These are phyloP conservation scores for Serpula lacrymans DNA, from an alignment of 768 basidiomycete species.

Conservation along the genomic window DNA sequence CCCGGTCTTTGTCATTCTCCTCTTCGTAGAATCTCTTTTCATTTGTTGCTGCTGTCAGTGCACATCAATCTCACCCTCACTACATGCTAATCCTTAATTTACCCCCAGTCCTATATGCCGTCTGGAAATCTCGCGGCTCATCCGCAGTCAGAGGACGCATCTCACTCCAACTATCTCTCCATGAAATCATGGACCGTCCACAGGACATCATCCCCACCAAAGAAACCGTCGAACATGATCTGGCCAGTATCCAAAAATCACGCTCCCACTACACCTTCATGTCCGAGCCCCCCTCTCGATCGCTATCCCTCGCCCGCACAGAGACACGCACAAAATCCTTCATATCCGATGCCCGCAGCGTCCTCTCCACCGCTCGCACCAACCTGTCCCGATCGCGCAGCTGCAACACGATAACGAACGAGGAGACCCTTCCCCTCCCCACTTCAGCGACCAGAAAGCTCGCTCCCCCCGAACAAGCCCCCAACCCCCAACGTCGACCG, in stretches of 20 bases:
- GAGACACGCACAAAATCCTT: too few relatives aligned
- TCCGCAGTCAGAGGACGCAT: conserved; percentile 53
- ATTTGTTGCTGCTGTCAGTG: conserved; percentile 58
- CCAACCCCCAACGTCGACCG: conserved; percentile 12
- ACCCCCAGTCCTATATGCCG: conserved; percentile 48
- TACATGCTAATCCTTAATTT: conserved; percentile 7
- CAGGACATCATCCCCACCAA: too few relatives aligned
- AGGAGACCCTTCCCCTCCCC: conserved; percentile 7
- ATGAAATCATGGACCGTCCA: conserved; percentile 30
- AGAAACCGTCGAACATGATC: conserved; percentile 20
- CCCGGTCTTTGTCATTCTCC: conserved; percentile 45
- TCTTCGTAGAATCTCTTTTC: conserved; percentile 54
- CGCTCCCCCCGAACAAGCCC: conserved; percentile 1
- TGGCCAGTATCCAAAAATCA: conserved; percentile 12
- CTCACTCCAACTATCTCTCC: conserved; percentile 46
- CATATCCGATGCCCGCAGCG: too few relatives aligned
- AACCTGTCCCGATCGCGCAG: too few relatives aligned
- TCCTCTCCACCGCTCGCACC: too few relatives aligned
- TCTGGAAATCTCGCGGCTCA: conserved; percentile 49
- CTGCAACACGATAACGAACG: too few relatives aligned
- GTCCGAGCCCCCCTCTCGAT: too few relatives aligned
- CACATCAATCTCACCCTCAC: neutral
- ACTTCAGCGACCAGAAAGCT: conserved; percentile 2
- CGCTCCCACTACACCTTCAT: too few relatives aligned
- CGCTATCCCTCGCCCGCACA: too few relatives aligned